These are phyloP conservation scores for Hypoxylon sp. DNA, from an alignment of 2,329 filamentous ascomycete species.

Conservation along the genomic window DNA sequence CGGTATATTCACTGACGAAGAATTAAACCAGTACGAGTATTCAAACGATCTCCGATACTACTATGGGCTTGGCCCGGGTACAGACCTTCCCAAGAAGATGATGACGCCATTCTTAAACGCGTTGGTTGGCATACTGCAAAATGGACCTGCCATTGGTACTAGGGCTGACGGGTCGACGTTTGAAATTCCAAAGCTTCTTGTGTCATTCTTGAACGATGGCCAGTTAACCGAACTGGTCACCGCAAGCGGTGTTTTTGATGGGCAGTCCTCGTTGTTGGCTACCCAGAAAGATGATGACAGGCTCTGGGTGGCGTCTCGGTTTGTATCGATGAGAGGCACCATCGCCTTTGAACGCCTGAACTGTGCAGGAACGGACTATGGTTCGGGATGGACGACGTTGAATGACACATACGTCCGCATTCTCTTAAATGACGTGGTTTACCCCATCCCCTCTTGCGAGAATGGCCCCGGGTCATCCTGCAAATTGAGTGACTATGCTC, in stretches of 20 bases:
- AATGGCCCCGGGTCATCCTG: constrained; percentile 70
- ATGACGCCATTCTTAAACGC: constrained; percentile 73
- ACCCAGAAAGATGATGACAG: constrained; percentile 63
- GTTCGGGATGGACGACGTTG: background rate
- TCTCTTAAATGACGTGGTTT: constrained; percentile 74
- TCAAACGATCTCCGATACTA: constrained; percentile 78
- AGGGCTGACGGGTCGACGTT: constrained; percentile 63
- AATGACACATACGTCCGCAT: constrained; percentile 68
- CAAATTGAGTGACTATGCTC: constrained; percentile 61
- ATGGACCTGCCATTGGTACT: constrained; percentile 67
- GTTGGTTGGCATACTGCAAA: constrained; percentile 66
- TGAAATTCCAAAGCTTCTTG: constrained; percentile 69
- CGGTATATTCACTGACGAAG: constrained; percentile 71
- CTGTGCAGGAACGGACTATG: constrained; percentile 57
- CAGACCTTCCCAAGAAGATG: constrained; percentile 67
- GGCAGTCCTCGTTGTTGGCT: constrained; percentile 64
- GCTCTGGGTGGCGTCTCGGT: constrained; percentile 69
- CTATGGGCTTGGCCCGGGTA: constrained; percentile 73
- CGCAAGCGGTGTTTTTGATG: constrained; percentile 73
- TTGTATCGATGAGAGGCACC: constrained; percentile 75
- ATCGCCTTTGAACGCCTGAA: constrained; percentile 75
- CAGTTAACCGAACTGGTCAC: constrained; percentile 74
- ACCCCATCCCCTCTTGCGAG: constrained; percentile 69
- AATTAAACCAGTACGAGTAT: constrained; percentile 76
- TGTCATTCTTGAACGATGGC: constrained; percentile 76